These are phyloP conservation scores for Penicillium freii DNA, from an alignment of 2,329 filamentous ascomycete species.

Conservation along the genomic window DNA sequence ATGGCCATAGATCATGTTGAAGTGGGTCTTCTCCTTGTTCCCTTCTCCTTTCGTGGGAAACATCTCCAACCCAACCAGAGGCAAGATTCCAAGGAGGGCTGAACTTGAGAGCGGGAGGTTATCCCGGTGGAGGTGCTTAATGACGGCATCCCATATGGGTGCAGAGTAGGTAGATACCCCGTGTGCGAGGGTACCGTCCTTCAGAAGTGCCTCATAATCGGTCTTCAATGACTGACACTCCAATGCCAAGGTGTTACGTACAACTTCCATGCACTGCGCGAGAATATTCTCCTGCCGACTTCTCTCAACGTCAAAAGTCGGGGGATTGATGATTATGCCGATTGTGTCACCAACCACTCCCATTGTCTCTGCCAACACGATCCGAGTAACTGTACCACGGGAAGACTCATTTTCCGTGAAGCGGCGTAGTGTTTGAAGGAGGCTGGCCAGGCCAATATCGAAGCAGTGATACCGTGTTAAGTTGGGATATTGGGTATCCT, in stretches of 20 bases:
- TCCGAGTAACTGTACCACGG: conserved; percentile 46
- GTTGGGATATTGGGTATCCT: conserved; percentile 42
- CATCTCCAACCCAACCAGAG: conserved; percentile 72
- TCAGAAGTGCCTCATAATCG: conserved; percentile 66
- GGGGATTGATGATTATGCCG: conserved; percentile 59
- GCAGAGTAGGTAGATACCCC: conserved; percentile 69
- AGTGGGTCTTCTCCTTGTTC: conserved; percentile 60
- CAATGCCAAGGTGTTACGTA: conserved; percentile 65
- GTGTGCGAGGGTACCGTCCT: conserved; percentile 61
- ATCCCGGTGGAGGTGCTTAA: conserved; percentile 64
- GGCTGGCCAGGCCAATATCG: conserved; percentile 44
- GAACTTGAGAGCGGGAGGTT: conserved; percentile 71
- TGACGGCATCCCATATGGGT: conserved; percentile 74
- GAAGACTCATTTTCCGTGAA: conserved; percentile 49
- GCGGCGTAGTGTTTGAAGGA: conserved; percentile 47
- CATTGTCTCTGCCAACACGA: conserved; percentile 50
- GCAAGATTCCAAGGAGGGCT: conserved; percentile 68
- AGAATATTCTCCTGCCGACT: conserved; percentile 54
- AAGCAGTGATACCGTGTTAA: conserved; percentile 48
- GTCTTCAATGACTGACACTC: conserved; percentile 69
- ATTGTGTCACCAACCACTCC: conserved; percentile 49
- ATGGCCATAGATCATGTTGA: conserved; percentile 70
- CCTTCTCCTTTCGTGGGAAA: conserved; percentile 55
- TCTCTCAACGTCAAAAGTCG: conserved; percentile 49
- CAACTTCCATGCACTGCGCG: conserved; percentile 60